Percentiles rank a stretch among this genome's conserved stretches.
These are phyloP conservation scores for Fusarium temperatum DNA, from an alignment of 2,329 filamentous ascomycete genomes.

Conservation along the genomic window DNA sequence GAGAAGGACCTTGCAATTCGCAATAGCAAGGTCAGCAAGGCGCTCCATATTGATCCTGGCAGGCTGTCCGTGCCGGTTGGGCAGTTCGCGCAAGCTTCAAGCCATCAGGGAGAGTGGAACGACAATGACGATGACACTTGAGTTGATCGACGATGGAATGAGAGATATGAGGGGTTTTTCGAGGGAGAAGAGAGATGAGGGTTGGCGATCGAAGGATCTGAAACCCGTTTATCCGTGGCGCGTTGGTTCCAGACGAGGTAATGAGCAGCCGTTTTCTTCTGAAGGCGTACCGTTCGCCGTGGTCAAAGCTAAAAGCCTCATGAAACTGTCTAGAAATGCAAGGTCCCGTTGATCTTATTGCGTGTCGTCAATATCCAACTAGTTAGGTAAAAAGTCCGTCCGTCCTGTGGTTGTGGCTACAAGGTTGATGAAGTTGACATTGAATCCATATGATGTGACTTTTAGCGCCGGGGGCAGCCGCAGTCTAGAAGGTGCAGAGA, in stretches of 20 bases:
- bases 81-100: constrained; percentile 12
- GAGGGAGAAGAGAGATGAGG: constrained; percentile 7
- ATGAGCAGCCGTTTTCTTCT: constrained; percentile 1
- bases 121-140: constrained; percentile 23
- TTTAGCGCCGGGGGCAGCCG: neutral
- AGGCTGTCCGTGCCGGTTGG: neutral
- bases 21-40: neutral
- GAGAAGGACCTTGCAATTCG: neutral
- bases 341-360: neutral
- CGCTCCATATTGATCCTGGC: neutral
- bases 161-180: constrained; percentile 2
- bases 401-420: constrained; percentile 3
- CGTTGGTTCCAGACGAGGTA: neutral
- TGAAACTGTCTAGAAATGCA: neutral
- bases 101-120: constrained; percentile 26
- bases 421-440: constrained; percentile 1
- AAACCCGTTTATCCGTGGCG: constrained; percentile 21
- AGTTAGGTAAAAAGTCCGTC: neutral
- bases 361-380: neutral
- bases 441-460: constrained; percentile 20
- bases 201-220: constrained; percentile 7
- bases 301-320: neutral
- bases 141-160: constrained; percentile 29
- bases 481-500: constrained; percentile 1
- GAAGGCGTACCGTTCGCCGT: neutral